phyloP scores from a whole-genome alignment of 176 grass and related monocot species.

The Triticum turgidum region DNA sequence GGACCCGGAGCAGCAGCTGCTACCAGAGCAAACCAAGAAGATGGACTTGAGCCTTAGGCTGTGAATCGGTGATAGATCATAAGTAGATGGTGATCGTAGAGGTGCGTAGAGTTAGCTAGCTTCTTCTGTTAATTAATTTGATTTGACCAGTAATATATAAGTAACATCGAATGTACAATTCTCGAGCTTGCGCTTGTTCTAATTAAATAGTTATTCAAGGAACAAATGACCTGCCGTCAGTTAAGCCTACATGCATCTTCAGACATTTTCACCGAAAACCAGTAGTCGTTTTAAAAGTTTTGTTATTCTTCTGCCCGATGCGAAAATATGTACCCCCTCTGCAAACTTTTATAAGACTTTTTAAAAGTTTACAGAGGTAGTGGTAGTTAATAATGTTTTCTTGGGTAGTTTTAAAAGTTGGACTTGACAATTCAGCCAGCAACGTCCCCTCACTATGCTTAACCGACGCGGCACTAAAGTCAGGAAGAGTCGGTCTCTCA shows the following conservation, averaged over 20 bases:
- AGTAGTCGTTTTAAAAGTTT: background rate
- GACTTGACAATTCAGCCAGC: no score
- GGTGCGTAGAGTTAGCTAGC: background rate
- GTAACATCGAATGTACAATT: constrained; percentile 20
- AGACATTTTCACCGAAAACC: background rate
- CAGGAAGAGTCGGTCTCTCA: no score
- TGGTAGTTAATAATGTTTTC: no score
- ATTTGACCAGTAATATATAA: constrained; percentile 23
- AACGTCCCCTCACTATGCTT: no score
- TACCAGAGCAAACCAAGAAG: constrained; percentile 55
- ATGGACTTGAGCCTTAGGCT: constrained; percentile 79
- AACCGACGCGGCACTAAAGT: no score
- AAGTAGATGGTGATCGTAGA: constrained; percentile 18
- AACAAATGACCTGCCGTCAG: background rate
- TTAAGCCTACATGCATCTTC: constrained; percentile 21
- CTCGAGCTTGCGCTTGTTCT: background rate
- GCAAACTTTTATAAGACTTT: no score
- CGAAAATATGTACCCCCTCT: no score
- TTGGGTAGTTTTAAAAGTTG: no score
- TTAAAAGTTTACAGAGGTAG: no score
- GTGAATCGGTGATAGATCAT: constrained; percentile 22
- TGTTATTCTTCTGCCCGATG: no score
- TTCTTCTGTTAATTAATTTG: constrained; percentile 32
- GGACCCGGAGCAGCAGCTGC: constrained; percentile 25
- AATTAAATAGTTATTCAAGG: constrained; percentile 20